These are phyloP conservation scores for Dioscorea zingiberensis DNA, from an alignment of 106 monocot species.

Conservation along the genomic window DNA sequence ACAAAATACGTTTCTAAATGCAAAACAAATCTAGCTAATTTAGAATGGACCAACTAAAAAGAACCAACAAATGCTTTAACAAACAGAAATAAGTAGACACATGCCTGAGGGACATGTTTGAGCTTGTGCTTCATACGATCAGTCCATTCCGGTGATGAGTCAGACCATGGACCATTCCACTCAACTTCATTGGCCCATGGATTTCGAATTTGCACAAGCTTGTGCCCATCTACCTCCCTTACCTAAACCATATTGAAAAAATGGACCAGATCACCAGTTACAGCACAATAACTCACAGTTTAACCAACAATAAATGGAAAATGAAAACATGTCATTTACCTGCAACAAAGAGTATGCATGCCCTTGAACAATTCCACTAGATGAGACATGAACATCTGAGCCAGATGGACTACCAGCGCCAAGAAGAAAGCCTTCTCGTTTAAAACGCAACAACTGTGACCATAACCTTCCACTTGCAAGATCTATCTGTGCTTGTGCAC, in stretches of 20 bases:
- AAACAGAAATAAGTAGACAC: background rate
- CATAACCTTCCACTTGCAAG: conserved; percentile 95
- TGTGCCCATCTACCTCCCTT: conserved; percentile 92
- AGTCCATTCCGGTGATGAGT: conserved; percentile 92
- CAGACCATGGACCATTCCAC: conserved; percentile 99
- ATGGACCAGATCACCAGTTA: background rate
- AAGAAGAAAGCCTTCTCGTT: conserved; percentile 90
- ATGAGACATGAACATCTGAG: conserved; percentile 88
- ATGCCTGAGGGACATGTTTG: conserved; percentile 85
- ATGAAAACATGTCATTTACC: conserved; percentile 20
- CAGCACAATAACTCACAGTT: no score
- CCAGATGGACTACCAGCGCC: conserved; percentile 99
- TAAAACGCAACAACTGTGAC: conserved; percentile 93
- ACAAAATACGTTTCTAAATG: background rate
- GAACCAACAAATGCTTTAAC: no score
- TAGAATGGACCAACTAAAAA: no score
- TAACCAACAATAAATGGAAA: no score
- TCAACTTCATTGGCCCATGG: conserved; percentile 99
- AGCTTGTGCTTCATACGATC: conserved; percentile 97
- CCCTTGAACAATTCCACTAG: conserved; percentile 97
- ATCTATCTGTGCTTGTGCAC: conserved; percentile 90
- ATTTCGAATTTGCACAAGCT: conserved; percentile 95
- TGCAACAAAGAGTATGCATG: conserved; percentile 98
- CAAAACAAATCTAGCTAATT: background rate
- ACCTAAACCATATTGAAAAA: conserved; percentile 37